Evolutionary conservation across 2,329 filamentous ascomycete genomes (phyloP).

Genomic region (Fusarium virguliforme): DNA sequence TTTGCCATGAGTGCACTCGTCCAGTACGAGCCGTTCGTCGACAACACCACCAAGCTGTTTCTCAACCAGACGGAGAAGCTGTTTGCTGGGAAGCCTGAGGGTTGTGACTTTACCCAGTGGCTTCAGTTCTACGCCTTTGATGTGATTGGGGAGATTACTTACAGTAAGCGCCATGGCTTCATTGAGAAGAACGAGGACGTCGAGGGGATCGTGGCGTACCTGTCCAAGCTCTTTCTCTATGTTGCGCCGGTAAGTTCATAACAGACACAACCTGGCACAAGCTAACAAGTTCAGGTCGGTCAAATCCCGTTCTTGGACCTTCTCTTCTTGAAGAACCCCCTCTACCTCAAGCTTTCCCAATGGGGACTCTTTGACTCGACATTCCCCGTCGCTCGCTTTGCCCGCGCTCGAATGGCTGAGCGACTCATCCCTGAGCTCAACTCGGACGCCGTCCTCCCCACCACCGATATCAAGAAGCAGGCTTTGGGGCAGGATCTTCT

Average conservation of each 20-base stretch:
- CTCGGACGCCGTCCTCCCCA: conserved; percentile 53
- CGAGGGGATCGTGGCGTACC: conserved; percentile 79
- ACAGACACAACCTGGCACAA: fast-evolving
- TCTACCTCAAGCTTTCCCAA: conserved; percentile 78
- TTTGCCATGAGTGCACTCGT: conserved; percentile 85
- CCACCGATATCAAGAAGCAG: conserved; percentile 55
- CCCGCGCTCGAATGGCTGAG: conserved; percentile 76
- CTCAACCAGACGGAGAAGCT: conserved; percentile 73
- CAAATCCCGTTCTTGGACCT: conserved; percentile 82
- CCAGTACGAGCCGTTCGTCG: conserved; percentile 85
- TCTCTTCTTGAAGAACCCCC: conserved; percentile 81
- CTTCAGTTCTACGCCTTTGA: conserved; percentile 88
- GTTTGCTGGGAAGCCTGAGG: conserved; percentile 62
- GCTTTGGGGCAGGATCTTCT: conserved; percentile 72
- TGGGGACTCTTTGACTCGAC: conserved; percentile 78
- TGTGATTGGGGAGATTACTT: conserved; percentile 84
- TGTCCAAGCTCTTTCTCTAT: conserved; percentile 77
- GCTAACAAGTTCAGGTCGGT: conserved; percentile 67
- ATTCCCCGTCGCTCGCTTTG: conserved; percentile 82
- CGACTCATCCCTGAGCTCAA: conserved; percentile 67
- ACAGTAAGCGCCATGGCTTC: conserved; percentile 82
- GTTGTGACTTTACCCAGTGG: conserved; percentile 77
- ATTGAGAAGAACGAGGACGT: conserved; percentile 82
- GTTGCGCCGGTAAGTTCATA: conserved; percentile 72
- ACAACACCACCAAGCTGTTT: conserved; percentile 81